Base-by-base conservation (phyloP, 1,284 basidiomycete genomes). In the Abortiporus biennis region DNA sequence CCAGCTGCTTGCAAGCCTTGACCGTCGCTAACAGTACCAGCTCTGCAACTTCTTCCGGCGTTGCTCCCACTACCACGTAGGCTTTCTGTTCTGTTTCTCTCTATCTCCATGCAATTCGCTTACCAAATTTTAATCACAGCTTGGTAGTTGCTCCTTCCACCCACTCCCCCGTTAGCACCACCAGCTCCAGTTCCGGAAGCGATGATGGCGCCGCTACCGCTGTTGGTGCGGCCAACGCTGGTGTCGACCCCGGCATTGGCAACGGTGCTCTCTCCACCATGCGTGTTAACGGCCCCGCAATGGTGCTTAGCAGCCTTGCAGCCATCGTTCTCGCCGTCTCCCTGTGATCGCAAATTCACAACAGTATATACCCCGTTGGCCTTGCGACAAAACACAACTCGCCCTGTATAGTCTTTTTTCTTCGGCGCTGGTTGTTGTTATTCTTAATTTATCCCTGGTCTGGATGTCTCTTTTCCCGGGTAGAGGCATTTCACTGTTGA, bases 211-310 rank as follows among this genome's bases (percentile, higher is more conserved):
- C 48, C 23, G 52, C 54, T 13, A 46, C 55, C 17, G 62, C 69
- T 21, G 66, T 73, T 31, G 72, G 72, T 50, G 77, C 74, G 20
- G 78, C 74, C 35, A 78, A 76, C 45, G 71, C 72, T 12, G 81
- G 77, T 22, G 42, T 64, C 38, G 58, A 57, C 49, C 62, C 66
- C 41, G 50, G 45, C 31, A 42, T 24, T 38, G 15, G 24, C 45
- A 58, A 47, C 51, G 62, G 54, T 23, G 63, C 61, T 5, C 38
- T 56, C 36, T 43, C 57, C 30, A 40, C 53, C 19, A 52, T 43
- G 51, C 53, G 50, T 44, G 22, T 62, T 43, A 53, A 49, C 37
- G 49, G 47, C 6, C 49, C 55, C 24, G 54, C 53, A 19, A 44
- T 60, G 45, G 48, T 54, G 36, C 38, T 64, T 39, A 54, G 57